A percentile compares a stretch with the other conserved stretches of the same genome.
phyloP scores from a whole-genome alignment of 768 basidiomycete genomes.

The Phlegmacium glaucopus region DNA sequence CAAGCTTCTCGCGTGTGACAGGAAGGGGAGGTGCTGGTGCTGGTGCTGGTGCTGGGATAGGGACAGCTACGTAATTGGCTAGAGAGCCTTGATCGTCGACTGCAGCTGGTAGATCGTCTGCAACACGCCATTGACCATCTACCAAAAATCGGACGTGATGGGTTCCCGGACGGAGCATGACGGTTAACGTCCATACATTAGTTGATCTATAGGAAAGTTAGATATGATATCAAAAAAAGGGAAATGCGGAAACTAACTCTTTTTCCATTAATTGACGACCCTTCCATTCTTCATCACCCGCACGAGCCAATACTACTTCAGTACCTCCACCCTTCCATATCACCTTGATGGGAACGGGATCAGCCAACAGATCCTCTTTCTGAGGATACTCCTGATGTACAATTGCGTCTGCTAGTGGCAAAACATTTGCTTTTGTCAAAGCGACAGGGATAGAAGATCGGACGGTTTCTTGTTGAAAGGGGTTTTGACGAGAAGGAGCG shows the following conservation, averaged over 20 bases:
- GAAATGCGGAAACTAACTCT: slow-evolving; percentile 44
- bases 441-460: slow-evolving; percentile 61
- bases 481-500: slow-evolving; percentile 23
- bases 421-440: slow-evolving; percentile 26
- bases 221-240: slow-evolving; percentile 6
- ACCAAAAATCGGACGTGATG: slow-evolving; percentile 95
- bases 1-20: slow-evolving; percentile 12
- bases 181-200: slow-evolving; percentile 32
- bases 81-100: slow-evolving; percentile 93
- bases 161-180: slow-evolving; percentile 76
- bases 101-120: slow-evolving; percentile 74
- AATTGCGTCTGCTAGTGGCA: slow-evolving; percentile 7
- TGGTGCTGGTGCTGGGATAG: slow-evolving; percentile 23
- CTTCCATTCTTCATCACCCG: slow-evolving; percentile 76
- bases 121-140: slow-evolving; percentile 81
- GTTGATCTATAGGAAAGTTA: slow-evolving; percentile 26
- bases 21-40: slow-evolving; percentile 22
- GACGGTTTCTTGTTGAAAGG: slow-evolving; percentile 56
- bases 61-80: slow-evolving; percentile 88
- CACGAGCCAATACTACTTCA: slow-evolving; percentile 63
- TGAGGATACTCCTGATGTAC: slow-evolving; percentile 10
- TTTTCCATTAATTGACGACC: slow-evolving; percentile 61
- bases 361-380: slow-evolving; percentile 18
- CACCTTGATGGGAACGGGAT: slow-evolving; percentile 47
- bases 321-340: slow-evolving; percentile 65